Percentiles rank a stretch among this genome's conserved stretches.
Conservation (phyloP, 202 grass and related monocot genomes). For the Bolboschoenoplectus hybrid region DNA sequence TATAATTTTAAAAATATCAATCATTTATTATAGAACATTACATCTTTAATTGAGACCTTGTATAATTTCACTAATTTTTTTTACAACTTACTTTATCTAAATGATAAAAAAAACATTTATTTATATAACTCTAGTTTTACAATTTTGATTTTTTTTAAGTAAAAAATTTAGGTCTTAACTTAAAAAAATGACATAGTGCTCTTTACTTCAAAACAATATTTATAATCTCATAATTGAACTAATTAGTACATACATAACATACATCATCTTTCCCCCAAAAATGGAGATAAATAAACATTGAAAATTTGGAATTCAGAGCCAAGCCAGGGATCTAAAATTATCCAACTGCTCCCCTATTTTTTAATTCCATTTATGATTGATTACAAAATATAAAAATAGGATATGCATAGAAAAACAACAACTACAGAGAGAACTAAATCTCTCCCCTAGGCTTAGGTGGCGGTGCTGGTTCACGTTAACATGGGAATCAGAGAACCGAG, state of each 20-base stretch:
- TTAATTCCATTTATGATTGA: background rate
- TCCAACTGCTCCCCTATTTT: background rate
- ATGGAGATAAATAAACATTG: background rate
- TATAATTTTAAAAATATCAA: no score
- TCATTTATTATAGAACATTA: background rate
- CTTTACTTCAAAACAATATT: no score
- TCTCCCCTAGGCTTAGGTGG: background rate
- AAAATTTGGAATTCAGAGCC: background rate
- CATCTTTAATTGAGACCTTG: background rate
- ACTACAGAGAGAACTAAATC: background rate
- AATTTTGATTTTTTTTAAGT: background rate
- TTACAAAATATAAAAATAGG: background rate
- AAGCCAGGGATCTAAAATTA: background rate
- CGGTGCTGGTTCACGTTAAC: constrained; percentile 10
- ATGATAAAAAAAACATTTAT: background rate
- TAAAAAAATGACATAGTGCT: background rate
- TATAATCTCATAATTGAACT: no score
- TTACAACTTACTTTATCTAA: background rate
- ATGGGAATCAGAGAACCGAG: background rate
- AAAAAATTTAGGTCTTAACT: no score
- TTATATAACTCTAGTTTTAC: background rate
- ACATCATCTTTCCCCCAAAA: background rate
- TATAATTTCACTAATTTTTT: background rate
- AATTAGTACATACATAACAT: background rate
- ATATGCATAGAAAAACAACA: background rate